phyloP scores from a whole-genome alignment of 2,329 filamentous ascomycete species.

The Exophiala sideris region DNA sequence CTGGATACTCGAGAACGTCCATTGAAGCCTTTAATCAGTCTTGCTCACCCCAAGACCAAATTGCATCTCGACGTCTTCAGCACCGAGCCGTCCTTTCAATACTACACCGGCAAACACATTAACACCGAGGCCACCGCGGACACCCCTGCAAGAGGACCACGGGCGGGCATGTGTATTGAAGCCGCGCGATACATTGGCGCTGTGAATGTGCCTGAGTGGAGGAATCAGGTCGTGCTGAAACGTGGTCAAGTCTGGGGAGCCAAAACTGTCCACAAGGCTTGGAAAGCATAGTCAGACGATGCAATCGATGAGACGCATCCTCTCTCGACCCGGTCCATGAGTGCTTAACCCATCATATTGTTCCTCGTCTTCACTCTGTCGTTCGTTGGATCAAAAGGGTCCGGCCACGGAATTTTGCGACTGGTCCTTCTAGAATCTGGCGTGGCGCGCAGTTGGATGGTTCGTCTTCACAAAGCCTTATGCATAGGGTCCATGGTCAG shows the following conservation, averaged over 20 bases:
- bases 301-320: not conserved
- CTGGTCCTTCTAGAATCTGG: constrained; percentile 10
- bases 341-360: not conserved
- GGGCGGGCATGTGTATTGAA: constrained; percentile 87
- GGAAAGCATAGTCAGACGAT: constrained; percentile 50
- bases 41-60: constrained; percentile 69
- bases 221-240: constrained; percentile 72
- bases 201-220: constrained; percentile 76
- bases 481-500: not conserved
- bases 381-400: not conserved
- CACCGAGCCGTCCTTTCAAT: constrained; percentile 95
- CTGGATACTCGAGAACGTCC: constrained; percentile 64
- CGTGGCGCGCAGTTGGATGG: constrained; percentile 12
- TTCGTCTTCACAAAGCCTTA: not conserved
- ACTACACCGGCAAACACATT: constrained; percentile 87
- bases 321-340: not conserved
- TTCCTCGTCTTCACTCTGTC: constrained; percentile 1
- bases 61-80: constrained; percentile 83
- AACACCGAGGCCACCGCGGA: constrained; percentile 64
- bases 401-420: not conserved
- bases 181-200: constrained; percentile 89
- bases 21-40: constrained; percentile 65
- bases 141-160: constrained; percentile 60
- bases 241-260: constrained; percentile 81
- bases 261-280: constrained; percentile 78